phyloP scores from a whole-genome alignment of 208 protist species.

The Wallacemonas rigidus region DNA sequence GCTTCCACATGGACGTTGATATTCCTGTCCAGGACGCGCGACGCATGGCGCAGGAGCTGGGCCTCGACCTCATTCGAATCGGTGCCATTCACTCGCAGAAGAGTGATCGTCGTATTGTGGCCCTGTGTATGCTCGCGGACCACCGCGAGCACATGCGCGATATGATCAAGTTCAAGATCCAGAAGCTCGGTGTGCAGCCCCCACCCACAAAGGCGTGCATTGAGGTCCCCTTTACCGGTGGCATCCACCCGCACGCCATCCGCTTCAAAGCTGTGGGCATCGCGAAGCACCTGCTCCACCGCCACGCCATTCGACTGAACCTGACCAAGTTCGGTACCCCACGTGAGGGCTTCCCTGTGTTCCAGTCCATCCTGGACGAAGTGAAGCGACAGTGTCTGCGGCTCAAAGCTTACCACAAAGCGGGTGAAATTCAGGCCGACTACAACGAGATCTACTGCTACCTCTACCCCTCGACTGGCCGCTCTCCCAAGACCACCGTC shows the following conservation, averaged over 20 bases:
- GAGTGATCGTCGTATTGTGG: slow-evolving; percentile 74
- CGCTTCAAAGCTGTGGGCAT: slow-evolving; percentile 86
- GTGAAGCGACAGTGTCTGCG: slow-evolving; percentile 63
- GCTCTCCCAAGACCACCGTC: slow-evolving; percentile 82
- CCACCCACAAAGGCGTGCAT: slow-evolving; percentile 65
- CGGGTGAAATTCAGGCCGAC: slow-evolving; percentile 61
- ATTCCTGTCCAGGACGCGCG: slow-evolving; percentile 74
- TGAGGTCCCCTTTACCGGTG: slow-evolving; percentile 85
- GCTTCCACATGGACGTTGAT: slow-evolving; percentile 62
- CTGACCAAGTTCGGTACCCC: slow-evolving; percentile 87
- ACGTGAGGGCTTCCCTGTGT: slow-evolving; percentile 80
- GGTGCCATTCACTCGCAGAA: slow-evolving; percentile 69
- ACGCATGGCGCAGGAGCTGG: slow-evolving; percentile 73
- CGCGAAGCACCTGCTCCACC: slow-evolving; percentile 76
- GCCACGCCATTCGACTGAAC: slow-evolving; percentile 75
- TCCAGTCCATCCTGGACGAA: slow-evolving; percentile 82
- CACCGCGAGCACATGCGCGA: slow-evolving; percentile 83
- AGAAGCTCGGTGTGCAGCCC: slow-evolving; percentile 83
- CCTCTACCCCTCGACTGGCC: slow-evolving; percentile 80
- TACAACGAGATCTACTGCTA: slow-evolving; percentile 89
- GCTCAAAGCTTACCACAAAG: slow-evolving; percentile 77
- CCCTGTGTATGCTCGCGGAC: slow-evolving; percentile 78
- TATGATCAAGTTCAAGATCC: slow-evolving; percentile 83
- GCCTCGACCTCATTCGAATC: slow-evolving; percentile 82
- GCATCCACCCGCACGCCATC: slow-evolving; percentile 84